Evolutionary conservation across 2,329 filamentous ascomycete genomes (phyloP).

Genomic region (Zymoseptoria tritici): DNA sequence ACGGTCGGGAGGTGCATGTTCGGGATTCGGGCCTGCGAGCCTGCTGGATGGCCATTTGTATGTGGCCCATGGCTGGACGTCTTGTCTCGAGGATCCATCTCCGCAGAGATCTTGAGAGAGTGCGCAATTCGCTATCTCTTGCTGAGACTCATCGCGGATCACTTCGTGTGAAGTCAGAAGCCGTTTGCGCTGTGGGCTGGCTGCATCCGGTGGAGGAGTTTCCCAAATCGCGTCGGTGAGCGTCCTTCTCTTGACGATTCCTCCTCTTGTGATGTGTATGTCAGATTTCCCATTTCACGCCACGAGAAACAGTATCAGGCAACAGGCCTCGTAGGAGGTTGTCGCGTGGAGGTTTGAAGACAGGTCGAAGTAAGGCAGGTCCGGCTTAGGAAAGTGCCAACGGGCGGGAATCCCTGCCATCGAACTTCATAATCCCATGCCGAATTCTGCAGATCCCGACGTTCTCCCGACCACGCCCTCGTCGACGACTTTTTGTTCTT

Average conservation of each 20-base stretch:
- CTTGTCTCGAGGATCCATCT: constrained; percentile 10
- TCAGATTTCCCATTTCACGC: background rate
- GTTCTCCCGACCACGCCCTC: background rate
- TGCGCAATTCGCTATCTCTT: background rate
- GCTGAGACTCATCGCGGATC: background rate
- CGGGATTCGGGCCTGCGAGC: constrained; percentile 4
- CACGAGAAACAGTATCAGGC: background rate
- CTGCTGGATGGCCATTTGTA: constrained; percentile 10
- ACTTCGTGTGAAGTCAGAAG: background rate
- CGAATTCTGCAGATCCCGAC: background rate
- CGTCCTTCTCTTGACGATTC: background rate
- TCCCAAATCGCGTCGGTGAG: background rate
- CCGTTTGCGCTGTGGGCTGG: constrained; percentile 1
- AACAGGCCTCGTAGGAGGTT: background rate
- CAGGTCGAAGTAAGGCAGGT: background rate
- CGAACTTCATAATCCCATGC: background rate
- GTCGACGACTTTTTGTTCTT: background rate
- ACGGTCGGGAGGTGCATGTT: constrained; percentile 42
- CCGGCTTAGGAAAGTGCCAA: background rate
- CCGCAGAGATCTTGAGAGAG: background rate
- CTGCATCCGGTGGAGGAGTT: constrained; percentile 3
- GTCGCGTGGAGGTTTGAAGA: background rate
- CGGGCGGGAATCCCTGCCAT: background rate
- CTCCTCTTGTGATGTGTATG: background rate
- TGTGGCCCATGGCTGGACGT: constrained; percentile 7